Percentiles rank a stretch among this genome's conserved stretches.
Evolutionary conservation across 2,329 filamentous ascomycete species (phyloP).

Genomic region (Scleromitrula shiraiana): DNA sequence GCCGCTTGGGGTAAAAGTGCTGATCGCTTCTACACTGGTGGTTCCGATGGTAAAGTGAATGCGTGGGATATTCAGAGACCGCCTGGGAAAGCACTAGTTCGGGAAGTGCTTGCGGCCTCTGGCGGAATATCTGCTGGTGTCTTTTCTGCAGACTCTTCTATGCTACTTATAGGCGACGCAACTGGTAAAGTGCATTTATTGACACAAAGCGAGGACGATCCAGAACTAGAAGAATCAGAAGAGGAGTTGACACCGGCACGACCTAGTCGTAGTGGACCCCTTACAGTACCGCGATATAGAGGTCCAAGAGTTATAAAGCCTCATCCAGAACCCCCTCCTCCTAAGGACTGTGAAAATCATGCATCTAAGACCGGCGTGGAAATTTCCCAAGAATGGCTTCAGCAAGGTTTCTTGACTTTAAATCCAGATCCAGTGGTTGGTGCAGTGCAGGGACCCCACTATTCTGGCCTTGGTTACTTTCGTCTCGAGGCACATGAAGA

Average conservation of each 20-base stretch:
- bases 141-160: conserved; percentile 49
- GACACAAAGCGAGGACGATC: conserved; percentile 35
- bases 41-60: conserved; percentile 54
- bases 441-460: conserved; percentile 47
- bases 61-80: conserved; percentile 51
- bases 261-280: too few relatives aligned
- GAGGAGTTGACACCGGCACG: conserved; percentile 33
- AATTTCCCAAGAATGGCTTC: conserved; percentile 33
- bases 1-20: conserved; percentile 50
- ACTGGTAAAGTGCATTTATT: conserved; percentile 52
- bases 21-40: conserved; percentile 55
- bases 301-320: conserved; percentile 42
- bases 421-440: conserved; percentile 42
- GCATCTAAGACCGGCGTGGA: conserved; percentile 20
- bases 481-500: conserved; percentile 41
- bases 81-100: conserved; percentile 37
- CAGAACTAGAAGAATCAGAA: conserved; percentile 20
- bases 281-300: too few relatives aligned
- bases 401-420: conserved; percentile 34
- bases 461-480: conserved; percentile 39
- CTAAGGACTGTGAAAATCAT: conserved; percentile 23
- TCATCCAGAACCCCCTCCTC: conserved; percentile 41
- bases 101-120: conserved; percentile 45
- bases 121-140: conserved; percentile 50
- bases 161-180: conserved; percentile 51